Conservation (phyloP, 345 rosid genomes). For the Physaria fendleri region DNA sequence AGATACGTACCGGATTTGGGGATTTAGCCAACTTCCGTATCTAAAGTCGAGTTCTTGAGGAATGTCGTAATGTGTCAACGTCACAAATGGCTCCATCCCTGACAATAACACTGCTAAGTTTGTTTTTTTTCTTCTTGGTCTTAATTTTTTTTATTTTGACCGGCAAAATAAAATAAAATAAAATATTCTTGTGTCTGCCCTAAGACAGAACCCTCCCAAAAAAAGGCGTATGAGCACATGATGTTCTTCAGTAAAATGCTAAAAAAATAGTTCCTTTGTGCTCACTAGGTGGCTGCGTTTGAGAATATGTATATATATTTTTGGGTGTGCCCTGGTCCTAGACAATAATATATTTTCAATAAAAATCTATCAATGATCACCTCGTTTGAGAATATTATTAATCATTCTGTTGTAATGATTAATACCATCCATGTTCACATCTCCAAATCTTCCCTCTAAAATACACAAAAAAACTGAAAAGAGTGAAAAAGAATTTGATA, state of each 20-base stretch:
- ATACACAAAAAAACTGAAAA: not conserved
- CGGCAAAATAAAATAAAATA: no score
- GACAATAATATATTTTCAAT: not conserved
- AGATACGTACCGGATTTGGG: constrained; percentile 39
- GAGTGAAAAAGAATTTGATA: not conserved
- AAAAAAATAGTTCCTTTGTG: no score
- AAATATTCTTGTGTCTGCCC: no score
- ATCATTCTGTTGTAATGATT: constrained; percentile 50
- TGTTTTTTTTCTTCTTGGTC: not conserved
- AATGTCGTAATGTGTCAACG: constrained; percentile 59
- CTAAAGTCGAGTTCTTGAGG: constrained; percentile 74
- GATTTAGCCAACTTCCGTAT: constrained; percentile 69
- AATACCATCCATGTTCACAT: constrained; percentile 54
- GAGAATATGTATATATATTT: no score
- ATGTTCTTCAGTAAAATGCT: no score
- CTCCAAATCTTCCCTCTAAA: constrained; percentile 64
- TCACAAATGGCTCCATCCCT: constrained; percentile 76
- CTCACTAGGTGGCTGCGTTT: no score
- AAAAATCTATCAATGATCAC: constrained; percentile 18
- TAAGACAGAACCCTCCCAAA: no score
- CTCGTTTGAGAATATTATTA: constrained; percentile 39
- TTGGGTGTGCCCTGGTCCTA: no score
- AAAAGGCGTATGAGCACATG: no score
- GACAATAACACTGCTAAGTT: constrained; percentile 9
- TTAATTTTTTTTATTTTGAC: no score